Percentiles rank a stretch among this genome's conserved stretches.
phyloP scores from a whole-genome alignment of 208 protist genomes.

The Crithidia bombi region DNA sequence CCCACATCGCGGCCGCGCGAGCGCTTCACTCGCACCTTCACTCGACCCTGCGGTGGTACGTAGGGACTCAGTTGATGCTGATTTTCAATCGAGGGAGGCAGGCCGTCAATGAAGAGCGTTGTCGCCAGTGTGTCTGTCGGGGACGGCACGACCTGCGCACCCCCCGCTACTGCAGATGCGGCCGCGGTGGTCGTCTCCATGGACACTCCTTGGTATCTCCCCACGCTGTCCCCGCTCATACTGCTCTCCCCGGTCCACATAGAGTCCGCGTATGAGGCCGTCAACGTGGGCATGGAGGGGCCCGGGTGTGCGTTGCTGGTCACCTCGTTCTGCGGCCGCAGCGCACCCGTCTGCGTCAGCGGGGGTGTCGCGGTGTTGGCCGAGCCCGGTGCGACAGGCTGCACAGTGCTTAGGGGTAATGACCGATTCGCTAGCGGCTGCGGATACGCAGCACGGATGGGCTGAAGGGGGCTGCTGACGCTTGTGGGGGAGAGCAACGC shows the following conservation, averaged over 20 bases:
- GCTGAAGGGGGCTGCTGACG: background rate
- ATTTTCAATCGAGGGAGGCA: slow-evolving; percentile 51
- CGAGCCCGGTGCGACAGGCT: background rate
- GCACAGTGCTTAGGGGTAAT: background rate
- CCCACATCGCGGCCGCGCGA: slow-evolving; percentile 45
- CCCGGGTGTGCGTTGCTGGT: background rate
- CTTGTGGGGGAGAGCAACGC: background rate
- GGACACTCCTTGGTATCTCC: background rate
- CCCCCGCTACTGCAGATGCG: background rate
- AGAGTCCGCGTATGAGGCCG: background rate
- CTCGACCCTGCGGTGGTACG: slow-evolving; percentile 57
- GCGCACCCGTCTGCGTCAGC: background rate
- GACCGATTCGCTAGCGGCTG: background rate
- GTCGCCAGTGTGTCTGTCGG: background rate
- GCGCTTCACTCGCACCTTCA: slow-evolving; percentile 53
- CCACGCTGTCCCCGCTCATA: background rate
- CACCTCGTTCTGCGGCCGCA: background rate
- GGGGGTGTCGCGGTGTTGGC: background rate
- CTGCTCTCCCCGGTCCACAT: background rate
- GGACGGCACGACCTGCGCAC: background rate
- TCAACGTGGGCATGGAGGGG: background rate
- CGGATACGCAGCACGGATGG: background rate
- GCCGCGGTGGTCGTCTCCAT: background rate
- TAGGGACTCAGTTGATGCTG: slow-evolving; percentile 41
- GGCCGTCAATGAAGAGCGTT: slow-evolving; percentile 61